Evolutionary conservation across 345 rosid genomes (phyloP).

Genomic region (Populus simonii): DNA sequence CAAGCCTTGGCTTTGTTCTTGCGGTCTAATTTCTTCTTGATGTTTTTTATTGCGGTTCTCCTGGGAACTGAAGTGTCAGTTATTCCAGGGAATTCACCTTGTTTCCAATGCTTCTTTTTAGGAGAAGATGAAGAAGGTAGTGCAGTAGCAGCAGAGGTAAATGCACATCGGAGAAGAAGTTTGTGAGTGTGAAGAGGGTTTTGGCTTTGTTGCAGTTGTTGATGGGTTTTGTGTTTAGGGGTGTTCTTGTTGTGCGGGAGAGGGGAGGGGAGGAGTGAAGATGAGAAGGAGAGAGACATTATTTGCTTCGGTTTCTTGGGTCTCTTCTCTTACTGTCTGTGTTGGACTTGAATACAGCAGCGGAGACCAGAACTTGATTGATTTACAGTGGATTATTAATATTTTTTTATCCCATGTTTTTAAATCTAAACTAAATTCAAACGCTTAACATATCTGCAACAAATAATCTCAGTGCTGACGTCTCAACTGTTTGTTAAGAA

Average conservation of each 20-base stretch:
- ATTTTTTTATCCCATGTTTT: no score
- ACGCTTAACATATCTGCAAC: no score
- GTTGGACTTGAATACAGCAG: neutral
- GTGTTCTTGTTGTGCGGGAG: constrained; percentile 15
- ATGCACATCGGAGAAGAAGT: neutral
- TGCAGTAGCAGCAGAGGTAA: constrained; percentile 11
- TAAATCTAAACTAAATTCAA: no score
- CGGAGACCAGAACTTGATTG: neutral
- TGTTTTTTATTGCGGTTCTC: constrained; percentile 56
- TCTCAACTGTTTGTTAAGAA: no score
- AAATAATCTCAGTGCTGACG: no score
- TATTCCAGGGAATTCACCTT: constrained; percentile 71
- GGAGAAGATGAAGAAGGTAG: constrained; percentile 33
- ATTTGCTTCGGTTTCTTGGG: constrained; percentile 9
- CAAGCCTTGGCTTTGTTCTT: constrained; percentile 67
- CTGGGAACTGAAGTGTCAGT: constrained; percentile 35
- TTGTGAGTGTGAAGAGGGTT: neutral
- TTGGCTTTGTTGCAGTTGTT: neutral
- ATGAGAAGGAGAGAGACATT: constrained; percentile 55
- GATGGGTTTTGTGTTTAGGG: constrained; percentile 3
- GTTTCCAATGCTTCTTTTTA: constrained; percentile 69
- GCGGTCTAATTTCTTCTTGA: constrained; percentile 71
- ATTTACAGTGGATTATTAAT: no score
- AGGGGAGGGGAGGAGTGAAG: constrained; percentile 36
- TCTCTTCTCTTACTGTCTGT: neutral